Base-by-base conservation (phyloP, 164 flowering plant species). In the Aristolochia fimbriata region DNA sequence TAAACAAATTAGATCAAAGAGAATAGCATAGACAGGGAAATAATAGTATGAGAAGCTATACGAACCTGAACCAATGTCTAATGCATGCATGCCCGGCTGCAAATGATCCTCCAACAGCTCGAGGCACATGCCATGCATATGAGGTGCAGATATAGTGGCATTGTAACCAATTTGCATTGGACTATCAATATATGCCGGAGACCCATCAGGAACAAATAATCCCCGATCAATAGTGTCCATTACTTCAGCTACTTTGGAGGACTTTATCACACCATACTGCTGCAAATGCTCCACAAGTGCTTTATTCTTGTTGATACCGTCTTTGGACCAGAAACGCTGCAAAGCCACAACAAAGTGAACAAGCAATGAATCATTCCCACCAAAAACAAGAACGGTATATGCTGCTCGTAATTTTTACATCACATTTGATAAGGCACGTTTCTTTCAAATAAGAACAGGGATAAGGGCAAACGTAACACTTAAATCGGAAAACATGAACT, bases 71-170 rank as follows among this genome's bases (percentile, higher is more conserved):
- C 99, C 97, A 77, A 94, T 81, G 69, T 94, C 99, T 33, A 94
- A 65, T 45, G 96, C 96, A 68, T 54, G 97, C 97, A 88, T 93
- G 59, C 96, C 97, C 47, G 97, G 99, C 74, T 85, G 84, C 82
- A 90, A 75, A 66, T 86, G 72, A 16, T 86, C 68, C 73, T 85
- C 83, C 77, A 90, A 66, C 64, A 94, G 69, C 64, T 90, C 79
- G 60, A 94, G 91, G 79, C 96, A 94, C 46, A 74, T 88, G 16
- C 87, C 97, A 70, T 93, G 99, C 97, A 93, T 93, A 74, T 90
- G 99, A 69, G 99, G 99, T 9, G 99, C 97, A 62, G 99, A 94
- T 45, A 94, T 94, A 24, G 99, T 94, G 65, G 87, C 99, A 83
- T 90, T 90, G 73, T 82, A 83, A 33, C 96, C 99, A 59, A 93